These are phyloP conservation scores for Penicillium corylophilum DNA, from an alignment of 2,329 filamentous ascomycete species.

Conservation along the genomic window DNA sequence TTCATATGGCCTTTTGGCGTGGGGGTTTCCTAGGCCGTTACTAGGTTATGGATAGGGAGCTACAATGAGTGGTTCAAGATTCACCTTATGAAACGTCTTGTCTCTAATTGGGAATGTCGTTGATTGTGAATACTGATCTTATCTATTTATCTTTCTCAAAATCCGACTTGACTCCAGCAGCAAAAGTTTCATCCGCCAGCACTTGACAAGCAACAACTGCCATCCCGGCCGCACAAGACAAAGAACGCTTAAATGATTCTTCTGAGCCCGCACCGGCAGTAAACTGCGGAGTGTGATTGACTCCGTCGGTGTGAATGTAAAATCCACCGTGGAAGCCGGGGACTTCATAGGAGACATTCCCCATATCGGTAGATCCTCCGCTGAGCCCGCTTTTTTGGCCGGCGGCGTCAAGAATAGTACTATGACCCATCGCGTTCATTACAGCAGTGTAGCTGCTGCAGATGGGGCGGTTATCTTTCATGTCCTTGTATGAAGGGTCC, in stretches of 20 bases:
- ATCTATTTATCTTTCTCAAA: conserved; percentile 7
- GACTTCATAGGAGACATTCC: conserved; percentile 19
- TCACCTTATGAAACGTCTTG: background rate
- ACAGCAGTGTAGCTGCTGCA: conserved; percentile 31
- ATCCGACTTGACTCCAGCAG: conserved; percentile 8
- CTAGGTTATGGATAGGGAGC: too few relatives aligned
- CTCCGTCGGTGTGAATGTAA: conserved; percentile 15
- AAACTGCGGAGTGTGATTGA: conserved; percentile 19
- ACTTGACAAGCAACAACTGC: conserved; percentile 16
- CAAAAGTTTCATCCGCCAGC: conserved; percentile 14
- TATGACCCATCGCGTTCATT: conserved; percentile 31
- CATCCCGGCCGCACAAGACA: conserved; percentile 19
- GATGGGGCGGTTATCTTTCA: conserved; percentile 31
- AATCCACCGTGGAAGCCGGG: conserved; percentile 22
- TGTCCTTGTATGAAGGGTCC: conserved; percentile 30
- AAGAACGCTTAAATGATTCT: conserved; percentile 11
- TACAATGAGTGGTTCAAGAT: background rate
- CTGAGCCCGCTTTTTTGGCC: conserved; percentile 17
- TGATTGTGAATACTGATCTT: background rate
- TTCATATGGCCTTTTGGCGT: too few relatives aligned
- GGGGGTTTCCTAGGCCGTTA: too few relatives aligned
- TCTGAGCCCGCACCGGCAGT: conserved; percentile 15
- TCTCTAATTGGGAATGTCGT: background rate
- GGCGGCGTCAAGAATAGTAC: conserved; percentile 20
- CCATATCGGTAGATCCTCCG: conserved; percentile 31